Evolutionary conservation across 768 basidiomycete genomes (phyloP).

Genomic region (Holtermanniella nyarrowii): DNA sequence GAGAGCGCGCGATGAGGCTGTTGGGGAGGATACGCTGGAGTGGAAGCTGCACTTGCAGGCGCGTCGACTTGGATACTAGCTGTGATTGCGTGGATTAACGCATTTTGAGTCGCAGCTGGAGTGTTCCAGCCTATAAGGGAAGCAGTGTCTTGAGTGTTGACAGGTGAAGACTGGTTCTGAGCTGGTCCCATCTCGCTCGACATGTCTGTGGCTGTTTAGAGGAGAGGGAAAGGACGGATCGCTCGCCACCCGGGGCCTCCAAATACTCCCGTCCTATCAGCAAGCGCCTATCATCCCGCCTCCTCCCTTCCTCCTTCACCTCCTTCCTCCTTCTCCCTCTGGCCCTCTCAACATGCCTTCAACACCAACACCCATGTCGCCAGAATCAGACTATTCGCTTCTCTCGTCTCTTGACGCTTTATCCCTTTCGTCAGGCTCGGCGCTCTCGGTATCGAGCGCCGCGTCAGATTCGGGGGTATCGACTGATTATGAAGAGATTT

Average conservation of each 20-base stretch:
- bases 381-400: constrained; percentile 11
- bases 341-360: too few relatives aligned
- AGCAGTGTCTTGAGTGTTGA: too few relatives aligned
- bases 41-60: too few relatives aligned
- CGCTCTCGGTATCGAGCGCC: neutral
- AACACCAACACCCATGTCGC: too few relatives aligned
- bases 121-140: too few relatives aligned
- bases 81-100: too few relatives aligned
- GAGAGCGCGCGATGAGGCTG: too few relatives aligned
- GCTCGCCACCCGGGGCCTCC: neutral
- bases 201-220: neutral
- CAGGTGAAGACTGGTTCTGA: too few relatives aligned
- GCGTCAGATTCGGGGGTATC: neutral
- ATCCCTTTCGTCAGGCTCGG: constrained; percentile 7
- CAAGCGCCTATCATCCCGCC: neutral
- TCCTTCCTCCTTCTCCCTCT: too few relatives aligned
- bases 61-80: too few relatives aligned
- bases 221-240: neutral
- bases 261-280: neutral
- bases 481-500: neutral
- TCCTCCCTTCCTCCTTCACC: neutral
- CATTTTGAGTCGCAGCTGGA: too few relatives aligned
- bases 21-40: too few relatives aligned
- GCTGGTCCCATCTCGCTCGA: neutral
- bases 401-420: constrained; percentile 10